A percentile compares a stretch with the other conserved stretches of the same genome.
These are phyloP conservation scores for Sordaria brevicollis DNA, from an alignment of 495 filamentous ascomycete species.

Conservation along the genomic window DNA sequence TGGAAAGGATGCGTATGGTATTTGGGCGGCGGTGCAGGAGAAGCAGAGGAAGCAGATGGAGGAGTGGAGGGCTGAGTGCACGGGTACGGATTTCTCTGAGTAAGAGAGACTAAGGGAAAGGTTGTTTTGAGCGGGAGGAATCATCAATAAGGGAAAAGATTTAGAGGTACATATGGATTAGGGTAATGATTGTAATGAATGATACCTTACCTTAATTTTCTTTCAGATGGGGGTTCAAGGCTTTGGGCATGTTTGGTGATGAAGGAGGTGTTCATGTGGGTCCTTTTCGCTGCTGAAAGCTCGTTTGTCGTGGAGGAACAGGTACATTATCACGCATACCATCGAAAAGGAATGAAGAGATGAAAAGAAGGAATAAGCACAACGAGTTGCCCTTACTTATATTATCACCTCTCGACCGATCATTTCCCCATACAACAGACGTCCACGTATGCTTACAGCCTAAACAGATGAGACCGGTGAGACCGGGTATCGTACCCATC, in stretches of 20 bases:
- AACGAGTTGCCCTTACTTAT: not conserved
- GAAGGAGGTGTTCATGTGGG: not conserved
- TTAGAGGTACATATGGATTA: not conserved
- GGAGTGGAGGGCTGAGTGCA: not conserved
- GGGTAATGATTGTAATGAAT: not conserved
- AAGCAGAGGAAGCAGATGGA: not conserved
- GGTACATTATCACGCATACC: too few species aligned
- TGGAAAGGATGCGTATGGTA: not conserved
- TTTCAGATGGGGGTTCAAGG: not conserved
- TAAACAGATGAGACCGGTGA: too few species aligned
- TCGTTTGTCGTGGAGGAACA: not conserved
- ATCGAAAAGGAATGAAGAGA: too few species aligned
- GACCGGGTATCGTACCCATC: not conserved
- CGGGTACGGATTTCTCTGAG: not conserved
- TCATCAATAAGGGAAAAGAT: not conserved
- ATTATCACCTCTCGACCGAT: not conserved
- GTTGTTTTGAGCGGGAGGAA: not conserved
- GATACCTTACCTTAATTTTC: not conserved
- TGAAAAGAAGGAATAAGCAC: not conserved
- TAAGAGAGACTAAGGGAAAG: not conserved
- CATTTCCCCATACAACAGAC: not conserved
- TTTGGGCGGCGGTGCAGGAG: not conserved
- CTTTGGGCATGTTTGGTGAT: not conserved
- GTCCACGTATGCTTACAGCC: not conserved
- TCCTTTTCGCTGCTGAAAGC: not conserved